Evolutionary conservation across 176 grass and related monocot species (phyloP), one percentile per base, ranked within the genome.

Genomic region (Hyparrhenia diplandra): DNA sequence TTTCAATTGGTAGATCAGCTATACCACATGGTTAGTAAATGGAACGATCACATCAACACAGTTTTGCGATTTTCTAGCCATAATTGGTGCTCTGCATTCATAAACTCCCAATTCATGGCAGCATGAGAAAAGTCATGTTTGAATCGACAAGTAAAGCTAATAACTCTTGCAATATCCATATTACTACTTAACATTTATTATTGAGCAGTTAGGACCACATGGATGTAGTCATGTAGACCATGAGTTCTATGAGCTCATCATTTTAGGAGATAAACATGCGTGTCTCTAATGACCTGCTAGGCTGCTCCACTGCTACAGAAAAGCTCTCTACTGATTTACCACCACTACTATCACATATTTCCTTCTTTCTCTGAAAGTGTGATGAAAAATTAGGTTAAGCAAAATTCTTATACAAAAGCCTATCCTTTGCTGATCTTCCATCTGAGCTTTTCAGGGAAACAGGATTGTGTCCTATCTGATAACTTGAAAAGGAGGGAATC

Each of bases 141-240:
- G 3, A 39, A 16, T 29, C 35, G 49, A 36, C 40, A 78, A 5
- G 24, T 27, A 71, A 21, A n/a, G n/a, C 9, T 61, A 61, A 61
- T 14, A 78, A 72, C 43, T 74, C 13, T 67, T 80, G 37, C 70
- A 75, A 17, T 75, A 52, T 47, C 28, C 70, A 86, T 14, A 75
- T 25, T 69, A 36, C 17, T 67, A 67, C 34, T 73, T 49, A 57
- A 32, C 2, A 41, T 34, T 84, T 73, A 73, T 14, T 34, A 35
- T 71, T 57, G 8, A 4, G 40, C 32, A 52, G 14, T 54, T 23
- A 24, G 7, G 24, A 78, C 42, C 43, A 45, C 57, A 65, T 24
- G 6, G 25, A 63, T 76, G 11, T 32, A 32, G 31, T n/a, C n/a
- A 32, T 2, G 31, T 47, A 73, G 24, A 25, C 64, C 23, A 80